phyloP scores from a whole-genome alignment of 306 rosid species.

The Ammopiptanthus mongolicus region DNA sequence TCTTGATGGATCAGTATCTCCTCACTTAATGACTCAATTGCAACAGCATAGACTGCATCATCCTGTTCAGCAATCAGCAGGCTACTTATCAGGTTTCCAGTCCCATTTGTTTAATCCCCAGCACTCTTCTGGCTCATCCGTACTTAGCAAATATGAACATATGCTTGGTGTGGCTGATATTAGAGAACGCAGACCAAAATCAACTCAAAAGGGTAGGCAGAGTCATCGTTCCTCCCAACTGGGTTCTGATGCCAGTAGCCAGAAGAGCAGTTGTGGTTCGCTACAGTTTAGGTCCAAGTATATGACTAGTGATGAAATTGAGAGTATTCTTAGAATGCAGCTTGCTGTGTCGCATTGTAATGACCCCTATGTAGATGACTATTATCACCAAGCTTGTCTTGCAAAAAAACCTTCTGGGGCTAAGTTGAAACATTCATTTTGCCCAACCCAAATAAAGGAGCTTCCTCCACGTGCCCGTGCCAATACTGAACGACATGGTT shows the following conservation, averaged over 20 bases:
- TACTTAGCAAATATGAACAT: conserved; percentile 31
- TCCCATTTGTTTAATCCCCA: conserved; percentile 40
- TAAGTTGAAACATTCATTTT: conserved; percentile 39
- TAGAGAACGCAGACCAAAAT: conserved; percentile 44
- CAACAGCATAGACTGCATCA: conserved; percentile 47
- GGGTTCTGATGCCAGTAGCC: conserved; percentile 38
- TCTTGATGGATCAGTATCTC: conserved; percentile 39
- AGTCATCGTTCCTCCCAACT: conserved; percentile 37
- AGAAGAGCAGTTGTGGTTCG: conserved; percentile 35
- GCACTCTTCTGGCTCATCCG: conserved; percentile 28
- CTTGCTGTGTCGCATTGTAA: conserved; percentile 43
- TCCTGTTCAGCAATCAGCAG: conserved; percentile 33
- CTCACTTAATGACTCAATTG: conserved; percentile 44
- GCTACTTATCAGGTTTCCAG: conserved; percentile 40
- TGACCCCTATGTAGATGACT: conserved; percentile 46
- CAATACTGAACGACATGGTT: conserved; percentile 34
- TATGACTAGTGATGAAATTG: conserved; percentile 55
- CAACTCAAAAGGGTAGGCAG: conserved; percentile 42
- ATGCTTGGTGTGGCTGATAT: conserved; percentile 31
- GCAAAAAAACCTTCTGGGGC: conserved; percentile 33
- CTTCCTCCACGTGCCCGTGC: conserved; percentile 37
- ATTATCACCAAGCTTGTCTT: conserved; percentile 53
- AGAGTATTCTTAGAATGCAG: conserved; percentile 57
- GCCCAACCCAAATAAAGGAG: conserved; percentile 51
- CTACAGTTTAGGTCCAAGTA: conserved; percentile 51